These are phyloP conservation scores for Avicennia marina DNA, from an alignment of 257 asterid genomes.

Conservation along the genomic window DNA sequence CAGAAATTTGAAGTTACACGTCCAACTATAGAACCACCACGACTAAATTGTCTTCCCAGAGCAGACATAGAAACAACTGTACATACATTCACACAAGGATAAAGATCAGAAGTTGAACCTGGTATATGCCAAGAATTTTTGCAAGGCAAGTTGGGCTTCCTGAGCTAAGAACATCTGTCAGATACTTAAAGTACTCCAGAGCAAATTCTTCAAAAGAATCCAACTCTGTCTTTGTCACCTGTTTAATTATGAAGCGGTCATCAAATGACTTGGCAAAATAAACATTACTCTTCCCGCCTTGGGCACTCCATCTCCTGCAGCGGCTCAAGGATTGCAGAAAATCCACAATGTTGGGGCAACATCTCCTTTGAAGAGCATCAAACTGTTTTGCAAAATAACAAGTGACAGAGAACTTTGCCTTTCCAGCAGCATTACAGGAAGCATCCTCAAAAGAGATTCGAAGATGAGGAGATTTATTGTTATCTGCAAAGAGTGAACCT, in stretches of 20 bases:
- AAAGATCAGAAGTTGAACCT: constrained; percentile 40
- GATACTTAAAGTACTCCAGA: constrained; percentile 64
- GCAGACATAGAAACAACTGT: too few relatives aligned
- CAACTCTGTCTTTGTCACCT: constrained; percentile 87
- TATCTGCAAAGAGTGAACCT: constrained; percentile 39
- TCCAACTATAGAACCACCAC: too few relatives aligned
- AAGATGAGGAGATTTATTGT: constrained; percentile 65
- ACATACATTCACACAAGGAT: neutral
- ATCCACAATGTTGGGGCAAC: constrained; percentile 71
- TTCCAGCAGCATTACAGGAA: constrained; percentile 40
- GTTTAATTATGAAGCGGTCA: constrained; percentile 83
- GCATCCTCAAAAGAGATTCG: constrained; percentile 71
- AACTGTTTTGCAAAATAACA: constrained; percentile 82
- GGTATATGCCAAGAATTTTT: constrained; percentile 86
- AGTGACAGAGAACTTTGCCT: constrained; percentile 71
- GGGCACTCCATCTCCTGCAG: constrained; percentile 86
- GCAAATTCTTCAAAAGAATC: constrained; percentile 87
- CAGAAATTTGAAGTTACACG: too few relatives aligned
- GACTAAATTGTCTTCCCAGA: too few relatives aligned
- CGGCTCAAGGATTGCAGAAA: constrained; percentile 80
- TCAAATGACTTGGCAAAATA: constrained; percentile 85
- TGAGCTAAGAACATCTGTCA: constrained; percentile 54
- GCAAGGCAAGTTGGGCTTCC: constrained; percentile 97
- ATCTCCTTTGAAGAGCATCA: constrained; percentile 68
- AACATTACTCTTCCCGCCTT: constrained; percentile 97